Percentiles rank a stretch among this genome's conserved stretches.
These are phyloP conservation scores for Agrocybe praecox DNA, from an alignment of 768 basidiomycete genomes.

Conservation along the genomic window DNA sequence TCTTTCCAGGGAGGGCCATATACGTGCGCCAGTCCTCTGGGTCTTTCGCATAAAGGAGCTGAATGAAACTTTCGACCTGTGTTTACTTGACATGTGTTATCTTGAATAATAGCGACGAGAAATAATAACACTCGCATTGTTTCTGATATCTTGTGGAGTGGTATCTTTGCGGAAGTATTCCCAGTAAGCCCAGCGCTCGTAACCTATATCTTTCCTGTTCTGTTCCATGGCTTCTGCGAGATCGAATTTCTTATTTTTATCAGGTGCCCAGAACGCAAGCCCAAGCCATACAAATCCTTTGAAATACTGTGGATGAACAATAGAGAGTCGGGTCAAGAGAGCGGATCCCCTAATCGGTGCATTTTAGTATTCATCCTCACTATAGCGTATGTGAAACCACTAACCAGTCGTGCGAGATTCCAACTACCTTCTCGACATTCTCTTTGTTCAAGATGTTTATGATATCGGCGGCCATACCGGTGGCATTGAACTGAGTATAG, in stretches of 20 bases:
- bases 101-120: too few species aligned
- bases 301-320: not conserved
- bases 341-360: not conserved
- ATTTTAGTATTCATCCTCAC: not conserved
- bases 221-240: not conserved
- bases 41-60: not conserved
- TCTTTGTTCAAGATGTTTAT: slow-evolving; percentile 43
- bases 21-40: not conserved
- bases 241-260: not conserved
- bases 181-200: not conserved
- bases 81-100: too few species aligned
- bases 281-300: not conserved
- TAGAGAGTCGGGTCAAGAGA: not conserved
- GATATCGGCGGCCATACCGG: slow-evolving; percentile 38
- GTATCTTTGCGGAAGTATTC: not conserved
- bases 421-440: slow-evolving; percentile 31
- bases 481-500: slow-evolving; percentile 32
- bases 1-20: not conserved
- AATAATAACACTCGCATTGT: too few species aligned
- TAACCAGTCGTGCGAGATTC: not conserved
- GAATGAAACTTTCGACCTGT: not conserved
- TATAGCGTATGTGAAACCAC: not conserved
- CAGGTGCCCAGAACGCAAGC: not conserved
- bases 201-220: not conserved
- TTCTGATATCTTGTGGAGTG: not conserved